Base-by-base conservation (phyloP, 148 eudicot species). In the Polygonum aviculare region DNA sequence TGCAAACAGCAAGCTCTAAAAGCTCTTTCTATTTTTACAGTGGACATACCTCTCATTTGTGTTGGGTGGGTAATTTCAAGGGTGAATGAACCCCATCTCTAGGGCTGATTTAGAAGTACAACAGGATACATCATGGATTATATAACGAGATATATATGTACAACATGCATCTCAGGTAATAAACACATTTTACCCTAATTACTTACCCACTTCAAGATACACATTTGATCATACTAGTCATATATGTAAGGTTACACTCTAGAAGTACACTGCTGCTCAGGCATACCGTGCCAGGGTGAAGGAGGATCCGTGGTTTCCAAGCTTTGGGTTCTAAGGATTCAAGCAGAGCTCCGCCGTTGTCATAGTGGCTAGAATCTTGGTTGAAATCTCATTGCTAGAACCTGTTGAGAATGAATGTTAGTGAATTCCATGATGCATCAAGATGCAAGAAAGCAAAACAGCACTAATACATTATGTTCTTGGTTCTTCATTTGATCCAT, bases 71-170 rank as follows among this genome's bases (percentile, higher is more conserved):
- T 31, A 26, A 10, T 4, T 36, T 67, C 72, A 67, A 67, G 45
- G 44, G 44, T 38, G 16, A 35, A 5, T 38, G 35, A 67, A 67
- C 21, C 21, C 72, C 47, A 10, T 11, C 72, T 11, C 72, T 9
- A 67, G 45, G 41, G 72, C 72, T 67, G 72, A 67, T 5, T 67
- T 67, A 26, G 22, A 33, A 67, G 72, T 67, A 67, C 72, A 67
- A 67, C 44, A 67, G 72, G 72, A 67, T 67, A 67, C 72, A 67
- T 67, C 36, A 38, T 67, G 72, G 45, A 67, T 67, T 67, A 67
- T 67, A 67, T 36, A 38, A 67, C 36, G 69, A 67, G 44, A 67
- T 35, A 67, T 36, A 67, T 67, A 67, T 67, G 72, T 67, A 67
- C 72, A 67, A 67, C 72, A 16, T 16, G 72, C 40, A 67, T 67